These are phyloP conservation scores for Globisporangium carolinianum DNA, from an alignment of 352 stramenopile species.

Conservation along the genomic window DNA sequence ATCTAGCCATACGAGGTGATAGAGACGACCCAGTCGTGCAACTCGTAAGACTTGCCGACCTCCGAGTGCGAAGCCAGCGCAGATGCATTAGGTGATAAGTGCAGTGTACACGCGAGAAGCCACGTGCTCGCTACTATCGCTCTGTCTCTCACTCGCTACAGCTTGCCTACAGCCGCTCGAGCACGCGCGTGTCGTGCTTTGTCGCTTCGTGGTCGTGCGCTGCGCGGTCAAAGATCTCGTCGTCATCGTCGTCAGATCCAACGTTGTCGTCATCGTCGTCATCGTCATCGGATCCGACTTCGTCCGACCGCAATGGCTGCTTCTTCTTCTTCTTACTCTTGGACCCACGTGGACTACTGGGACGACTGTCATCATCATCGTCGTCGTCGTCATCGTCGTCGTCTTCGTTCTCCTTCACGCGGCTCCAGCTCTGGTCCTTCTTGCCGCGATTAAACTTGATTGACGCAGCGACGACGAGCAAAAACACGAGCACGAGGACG, in stretches of 20 bases:
- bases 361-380: constrained; percentile 41
- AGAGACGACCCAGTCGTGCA: too few relatives aligned
- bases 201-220: constrained; percentile 19
- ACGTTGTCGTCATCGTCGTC: constrained; percentile 32
- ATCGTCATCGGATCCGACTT: constrained; percentile 30
- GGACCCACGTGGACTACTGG: neutral
- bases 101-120: too few relatives aligned
- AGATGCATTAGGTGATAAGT: too few relatives aligned
- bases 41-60: too few relatives aligned
- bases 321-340: constrained; percentile 18
- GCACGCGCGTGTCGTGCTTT: constrained; percentile 45
- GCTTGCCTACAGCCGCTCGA: constrained; percentile 47
- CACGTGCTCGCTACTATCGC: neutral
- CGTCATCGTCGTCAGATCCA: constrained; percentile 44
- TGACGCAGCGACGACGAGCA: constrained; percentile 55
- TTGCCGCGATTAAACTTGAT: constrained; percentile 51
- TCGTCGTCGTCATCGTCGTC: constrained; percentile 63
- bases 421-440: constrained; percentile 57
- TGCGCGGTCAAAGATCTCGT: constrained; percentile 62
- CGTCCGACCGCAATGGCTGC: constrained; percentile 23
- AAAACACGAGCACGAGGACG: constrained; percentile 62
- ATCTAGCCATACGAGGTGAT: too few relatives aligned
- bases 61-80: too few relatives aligned
- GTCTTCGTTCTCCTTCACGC: constrained; percentile 60
- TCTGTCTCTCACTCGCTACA: neutral